Percentiles rank a stretch among this genome's conserved stretches.
Evolutionary conservation across 768 basidiomycete species (phyloP).

Genomic region (Calocera viscosa): DNA sequence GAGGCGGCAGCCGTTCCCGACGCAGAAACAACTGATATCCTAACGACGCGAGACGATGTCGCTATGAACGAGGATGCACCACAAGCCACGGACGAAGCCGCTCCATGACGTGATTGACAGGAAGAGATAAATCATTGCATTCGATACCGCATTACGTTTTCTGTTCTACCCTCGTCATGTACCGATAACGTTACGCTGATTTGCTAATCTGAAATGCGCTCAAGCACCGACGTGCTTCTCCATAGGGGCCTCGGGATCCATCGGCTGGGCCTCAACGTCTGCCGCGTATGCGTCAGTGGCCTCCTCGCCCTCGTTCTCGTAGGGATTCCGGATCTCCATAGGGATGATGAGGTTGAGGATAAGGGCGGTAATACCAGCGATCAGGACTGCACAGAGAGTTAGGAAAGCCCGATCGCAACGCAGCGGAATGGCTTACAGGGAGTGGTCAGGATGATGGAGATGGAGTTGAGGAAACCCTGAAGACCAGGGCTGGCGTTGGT

Average conservation of each 20-base stretch:
- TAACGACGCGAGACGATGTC: neutral
- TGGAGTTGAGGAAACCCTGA: constrained; percentile 58
- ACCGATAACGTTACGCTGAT: neutral
- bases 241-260: neutral
- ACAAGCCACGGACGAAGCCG: neutral
- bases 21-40: neutral
- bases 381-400: constrained; percentile 34
- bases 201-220: neutral
- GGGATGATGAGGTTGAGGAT: constrained; percentile 49
- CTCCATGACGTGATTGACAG: neutral
- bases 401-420: neutral
- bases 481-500: constrained; percentile 41
- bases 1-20: neutral
- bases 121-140: neutral
- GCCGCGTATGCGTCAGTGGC: neutral
- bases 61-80: neutral
- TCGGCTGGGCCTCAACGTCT: neutral
- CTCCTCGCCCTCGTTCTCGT: neutral
- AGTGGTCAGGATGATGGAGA: constrained; percentile 67
- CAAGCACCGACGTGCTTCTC: neutral
- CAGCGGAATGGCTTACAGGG: constrained; percentile 46
- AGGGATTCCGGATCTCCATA: constrained; percentile 19
- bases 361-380: constrained; percentile 45
- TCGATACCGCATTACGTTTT: neutral
- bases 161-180: neutral